Percentiles rank a stretch among this genome's conserved stretches.
phyloP scores from a whole-genome alignment of 163 green algal species.

The Chlorella variabilis region DNA sequence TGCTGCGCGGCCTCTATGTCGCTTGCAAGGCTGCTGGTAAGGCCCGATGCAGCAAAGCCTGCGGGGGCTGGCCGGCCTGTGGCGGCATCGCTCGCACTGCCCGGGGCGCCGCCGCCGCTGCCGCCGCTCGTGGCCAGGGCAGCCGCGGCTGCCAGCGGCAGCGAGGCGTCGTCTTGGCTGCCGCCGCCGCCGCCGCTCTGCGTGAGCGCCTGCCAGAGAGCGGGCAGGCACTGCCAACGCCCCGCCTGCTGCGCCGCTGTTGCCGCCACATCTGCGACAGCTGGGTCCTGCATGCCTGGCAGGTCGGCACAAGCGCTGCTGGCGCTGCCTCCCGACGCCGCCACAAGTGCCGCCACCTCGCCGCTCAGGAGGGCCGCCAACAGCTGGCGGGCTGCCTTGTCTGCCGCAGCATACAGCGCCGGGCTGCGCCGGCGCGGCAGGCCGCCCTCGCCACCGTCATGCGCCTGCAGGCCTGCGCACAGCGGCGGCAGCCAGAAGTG shows the following conservation, averaged over 20 bases:
- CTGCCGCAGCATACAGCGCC: neutral
- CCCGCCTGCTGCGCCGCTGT: neutral
- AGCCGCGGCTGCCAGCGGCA: constrained; percentile 5
- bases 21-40: constrained; percentile 9
- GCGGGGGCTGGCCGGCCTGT: neutral
- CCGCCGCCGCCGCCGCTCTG: neutral
- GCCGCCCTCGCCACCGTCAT: neutral
- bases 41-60: neutral
- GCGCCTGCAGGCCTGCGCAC: neutral
- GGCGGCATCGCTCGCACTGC: too few relatives aligned
- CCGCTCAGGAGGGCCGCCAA: neutral
- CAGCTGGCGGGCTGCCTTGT: constrained; percentile 15
- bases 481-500: constrained; percentile 26
- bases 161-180: neutral
- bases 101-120: neutral
- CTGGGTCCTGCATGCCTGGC: neutral
- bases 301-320: neutral
- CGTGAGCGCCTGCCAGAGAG: constrained; percentile 4
- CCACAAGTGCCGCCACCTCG: neutral
- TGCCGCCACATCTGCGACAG: neutral
- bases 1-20: neutral
- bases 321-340: neutral
- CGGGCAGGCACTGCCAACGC: constrained; percentile 20
- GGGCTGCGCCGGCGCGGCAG: neutral
- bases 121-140: neutral